Base-by-base conservation (phyloP, 2,329 filamentous ascomycete genomes). In the Nemania sp. region DNA sequence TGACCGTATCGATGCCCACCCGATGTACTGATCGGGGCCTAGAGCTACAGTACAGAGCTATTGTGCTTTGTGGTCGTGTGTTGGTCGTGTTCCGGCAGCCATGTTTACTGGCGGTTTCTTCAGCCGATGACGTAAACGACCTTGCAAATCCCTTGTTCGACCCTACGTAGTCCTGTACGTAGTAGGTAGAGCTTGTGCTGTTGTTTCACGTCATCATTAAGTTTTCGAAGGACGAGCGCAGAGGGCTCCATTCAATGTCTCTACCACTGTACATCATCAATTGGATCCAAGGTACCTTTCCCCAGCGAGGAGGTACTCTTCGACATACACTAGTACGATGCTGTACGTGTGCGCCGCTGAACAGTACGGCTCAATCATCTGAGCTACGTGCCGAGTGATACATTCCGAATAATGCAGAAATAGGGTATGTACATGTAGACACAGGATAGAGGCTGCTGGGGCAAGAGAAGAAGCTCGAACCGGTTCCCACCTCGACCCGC, bases 121-220 rank as follows among this genome's bases (percentile, higher is more conserved):
- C 20, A 13, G 45, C 41, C 52, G 15, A 58, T 70, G 69, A 70
- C 66, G 68, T 70, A 35, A 57, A 63, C 61, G 59, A 64, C 26
- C 3, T 10, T 60, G 47, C 55, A 29, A 49, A 3, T 51, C 24
- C 53, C 38, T 56, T 61, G 58, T 68, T 52, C 43, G 20, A 51
- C 56, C 13, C 55, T 27, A 49, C 58, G n/a, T n/a, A n/a, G n/a
- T n/a, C n/a, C n/a, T n/a, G n/a, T n/a, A n/a, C n/a, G n/a, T 1
- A 20, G 20, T 18, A n/a, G 18, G 15, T 5, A 45, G 15, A 60
- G 58, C 61, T 24, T 18, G 53, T 20, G 26, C 5, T 55, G 27
- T 35, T 62, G 59, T 64, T 63, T 61, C 56, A 69, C 69, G 69
- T 70, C 69, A 70, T 70, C 61, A 62, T 64, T 64, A 47, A 55